These are phyloP conservation scores for Epichloe glyceriae DNA, from an alignment of 2,329 filamentous ascomycete genomes.

Conservation along the genomic window DNA sequence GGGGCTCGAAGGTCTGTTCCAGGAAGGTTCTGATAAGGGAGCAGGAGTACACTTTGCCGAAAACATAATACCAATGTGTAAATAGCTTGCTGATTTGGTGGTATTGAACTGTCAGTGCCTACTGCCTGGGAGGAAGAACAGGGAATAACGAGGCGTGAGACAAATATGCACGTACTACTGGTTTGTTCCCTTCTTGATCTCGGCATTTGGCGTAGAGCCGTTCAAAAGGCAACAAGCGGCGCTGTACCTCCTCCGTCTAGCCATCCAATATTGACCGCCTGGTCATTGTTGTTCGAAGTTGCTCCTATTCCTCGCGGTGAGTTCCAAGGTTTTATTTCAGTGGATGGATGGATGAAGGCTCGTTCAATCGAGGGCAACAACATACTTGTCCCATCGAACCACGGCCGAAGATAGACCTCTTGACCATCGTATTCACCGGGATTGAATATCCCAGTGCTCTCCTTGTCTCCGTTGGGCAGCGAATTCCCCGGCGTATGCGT, in stretches of 20 bases:
- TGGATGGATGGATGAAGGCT: not conserved
- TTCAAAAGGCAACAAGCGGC: constrained; percentile 15
- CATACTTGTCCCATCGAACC: constrained; percentile 19
- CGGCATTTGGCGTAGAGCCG: constrained; percentile 10
- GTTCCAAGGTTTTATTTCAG: not conserved
- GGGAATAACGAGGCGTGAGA: not conserved
- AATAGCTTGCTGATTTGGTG: constrained; percentile 14
- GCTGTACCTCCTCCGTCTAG: constrained; percentile 17
- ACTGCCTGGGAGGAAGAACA: not conserved
- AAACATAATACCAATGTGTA: constrained; percentile 17
- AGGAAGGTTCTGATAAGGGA: constrained; percentile 10
- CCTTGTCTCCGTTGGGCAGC: constrained; percentile 7
- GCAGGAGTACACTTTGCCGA: constrained; percentile 16
- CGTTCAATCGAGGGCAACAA: not conserved
- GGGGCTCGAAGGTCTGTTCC: constrained; percentile 7
- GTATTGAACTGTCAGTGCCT: not conserved
- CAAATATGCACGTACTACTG: constrained; percentile 13
- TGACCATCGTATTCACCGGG: constrained; percentile 11
- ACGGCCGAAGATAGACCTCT: constrained; percentile 14
- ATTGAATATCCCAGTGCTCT: constrained; percentile 18
- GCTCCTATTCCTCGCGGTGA: constrained; percentile 4
- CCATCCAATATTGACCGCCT: constrained; percentile 15
- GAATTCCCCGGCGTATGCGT: constrained; percentile 16
- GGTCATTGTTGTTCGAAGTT: constrained; percentile 17
- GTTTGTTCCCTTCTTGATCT: constrained; percentile 14